These are phyloP conservation scores for Globisporangium apiculatum DNA, from an alignment of 352 stramenopile species.

Conservation along the genomic window DNA sequence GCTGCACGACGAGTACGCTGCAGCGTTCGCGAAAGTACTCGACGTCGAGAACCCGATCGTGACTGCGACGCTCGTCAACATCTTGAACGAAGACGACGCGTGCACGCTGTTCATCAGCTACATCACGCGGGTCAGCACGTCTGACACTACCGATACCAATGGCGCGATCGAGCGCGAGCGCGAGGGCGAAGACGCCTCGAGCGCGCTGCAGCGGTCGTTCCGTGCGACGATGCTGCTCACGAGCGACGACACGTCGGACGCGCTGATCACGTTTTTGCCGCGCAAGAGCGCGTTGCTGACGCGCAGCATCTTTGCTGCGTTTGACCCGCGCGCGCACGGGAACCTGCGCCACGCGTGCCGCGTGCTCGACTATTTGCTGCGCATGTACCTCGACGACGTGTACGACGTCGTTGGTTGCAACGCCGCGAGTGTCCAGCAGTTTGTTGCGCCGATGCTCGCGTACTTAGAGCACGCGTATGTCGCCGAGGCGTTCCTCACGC, in stretches of 20 bases:
- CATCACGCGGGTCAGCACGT: constrained; percentile 45
- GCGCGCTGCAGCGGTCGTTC: constrained; percentile 69
- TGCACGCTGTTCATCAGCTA: constrained; percentile 50
- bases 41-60: constrained; percentile 41
- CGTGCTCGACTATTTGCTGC: constrained; percentile 82
- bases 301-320: constrained; percentile 75
- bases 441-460: constrained; percentile 82
- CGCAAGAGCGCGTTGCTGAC: constrained; percentile 77
- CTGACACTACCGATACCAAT: background rate
- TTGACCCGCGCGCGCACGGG: constrained; percentile 55
- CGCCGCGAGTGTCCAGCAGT: constrained; percentile 50
- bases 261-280: constrained; percentile 71
- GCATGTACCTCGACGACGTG: constrained; percentile 83
- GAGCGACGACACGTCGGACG: constrained; percentile 76
- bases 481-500: constrained; percentile 79
- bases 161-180: constrained; percentile 7
- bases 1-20: constrained; percentile 18
- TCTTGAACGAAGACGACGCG: constrained; percentile 51
- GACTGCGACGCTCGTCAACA: constrained; percentile 48
- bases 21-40: constrained; percentile 40
- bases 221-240: constrained; percentile 87
- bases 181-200: constrained; percentile 38
- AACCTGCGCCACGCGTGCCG: constrained; percentile 86
- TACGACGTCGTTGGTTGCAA: constrained; percentile 76
- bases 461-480: constrained; percentile 79